These are phyloP conservation scores for Ichthyophthirius multifiliis DNA, from an alignment of 169 alveolate species.

Conservation along the genomic window DNA sequence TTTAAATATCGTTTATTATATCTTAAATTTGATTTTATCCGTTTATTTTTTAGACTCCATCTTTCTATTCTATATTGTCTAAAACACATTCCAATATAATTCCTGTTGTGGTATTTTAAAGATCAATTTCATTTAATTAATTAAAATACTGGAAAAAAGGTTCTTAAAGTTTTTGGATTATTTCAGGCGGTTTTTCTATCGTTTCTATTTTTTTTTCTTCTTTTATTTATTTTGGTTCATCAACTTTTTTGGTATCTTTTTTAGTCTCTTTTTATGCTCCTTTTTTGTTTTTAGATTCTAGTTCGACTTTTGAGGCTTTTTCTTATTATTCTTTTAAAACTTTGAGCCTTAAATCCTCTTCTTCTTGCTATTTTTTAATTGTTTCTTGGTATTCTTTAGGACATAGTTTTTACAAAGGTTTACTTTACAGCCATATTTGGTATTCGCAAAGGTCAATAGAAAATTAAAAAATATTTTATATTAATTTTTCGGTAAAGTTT, in stretches of 20 bases:
- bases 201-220: neutral
- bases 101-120: neutral
- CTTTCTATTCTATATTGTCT: neutral
- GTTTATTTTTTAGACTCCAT: no score
- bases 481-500: constrained; percentile 14
- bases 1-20: no score
- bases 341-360: neutral
- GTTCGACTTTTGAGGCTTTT: neutral
- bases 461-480: constrained; percentile 25
- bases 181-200: neutral
- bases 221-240: neutral
- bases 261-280: neutral
- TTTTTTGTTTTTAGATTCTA: neutral
- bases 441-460: constrained; percentile 16
- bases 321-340: neutral
- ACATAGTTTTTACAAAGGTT: neutral
- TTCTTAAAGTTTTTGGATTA: neutral
- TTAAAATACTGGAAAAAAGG: neutral
- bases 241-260: neutral
- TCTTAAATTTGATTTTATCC: neutral
- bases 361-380: neutral
- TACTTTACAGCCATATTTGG: constrained; percentile 12
- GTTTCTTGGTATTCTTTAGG: neutral
- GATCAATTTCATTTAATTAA: neutral
- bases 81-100: neutral